Conservation (phyloP, 2,329 filamentous ascomycete species). For the Sporothrix globosa region DNA sequence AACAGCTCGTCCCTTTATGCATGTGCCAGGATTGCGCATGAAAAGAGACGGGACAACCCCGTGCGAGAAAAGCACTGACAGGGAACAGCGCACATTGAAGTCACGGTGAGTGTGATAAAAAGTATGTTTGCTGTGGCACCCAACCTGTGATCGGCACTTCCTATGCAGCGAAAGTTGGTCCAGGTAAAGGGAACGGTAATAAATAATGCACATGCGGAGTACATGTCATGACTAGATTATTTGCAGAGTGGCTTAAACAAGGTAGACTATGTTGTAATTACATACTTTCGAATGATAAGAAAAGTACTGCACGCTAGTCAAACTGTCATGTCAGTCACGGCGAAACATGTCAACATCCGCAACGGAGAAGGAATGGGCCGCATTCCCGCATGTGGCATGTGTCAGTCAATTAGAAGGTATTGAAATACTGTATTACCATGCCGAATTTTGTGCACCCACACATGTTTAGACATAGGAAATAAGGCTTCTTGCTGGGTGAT, state of each 20-base stretch:
- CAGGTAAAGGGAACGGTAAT: neutral
- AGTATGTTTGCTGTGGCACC: neutral
- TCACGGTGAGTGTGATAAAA: neutral
- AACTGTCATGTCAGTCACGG: too few relatives aligned
- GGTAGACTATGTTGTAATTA: too few relatives aligned
- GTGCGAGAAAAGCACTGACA: neutral
- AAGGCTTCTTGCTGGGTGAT: too few relatives aligned
- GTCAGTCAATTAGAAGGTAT: neutral
- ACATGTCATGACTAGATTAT: too few relatives aligned
- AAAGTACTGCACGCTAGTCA: too few relatives aligned
- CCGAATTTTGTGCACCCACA: too few relatives aligned
- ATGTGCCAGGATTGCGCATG: slow-evolving; percentile 17
- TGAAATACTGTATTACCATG: too few relatives aligned
- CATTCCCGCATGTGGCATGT: slow-evolving; percentile 8
- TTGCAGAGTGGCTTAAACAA: too few relatives aligned
- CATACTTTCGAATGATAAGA: too few relatives aligned
- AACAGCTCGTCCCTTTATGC: neutral
- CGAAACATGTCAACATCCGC: neutral
- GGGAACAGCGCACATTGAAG: slow-evolving; percentile 2
- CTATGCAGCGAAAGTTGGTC: neutral
- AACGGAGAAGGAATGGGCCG: neutral
- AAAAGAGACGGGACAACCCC: slow-evolving; percentile 13
- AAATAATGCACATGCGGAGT: neutral
- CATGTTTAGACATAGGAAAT: too few relatives aligned
- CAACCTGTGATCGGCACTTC: neutral